Evolutionary conservation across 345 rosid species (phyloP), one percentile per base, ranked within the genome.

Genomic region (Linum lewisii): DNA sequence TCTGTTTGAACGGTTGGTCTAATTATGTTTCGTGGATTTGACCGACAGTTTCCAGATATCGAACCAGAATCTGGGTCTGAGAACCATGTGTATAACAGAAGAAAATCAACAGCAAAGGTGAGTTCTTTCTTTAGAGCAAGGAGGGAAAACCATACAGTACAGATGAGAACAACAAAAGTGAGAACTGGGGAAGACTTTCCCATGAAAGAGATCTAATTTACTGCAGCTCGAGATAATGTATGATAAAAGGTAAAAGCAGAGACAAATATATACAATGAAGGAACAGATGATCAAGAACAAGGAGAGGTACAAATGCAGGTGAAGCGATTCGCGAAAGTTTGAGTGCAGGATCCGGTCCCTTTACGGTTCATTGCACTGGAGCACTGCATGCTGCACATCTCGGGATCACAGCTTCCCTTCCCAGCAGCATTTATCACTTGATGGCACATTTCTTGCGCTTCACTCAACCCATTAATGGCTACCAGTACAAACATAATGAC

Each of bases 261-360:
- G 21, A 20, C 19, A 4, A 58, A 21, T 3, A 32, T 56, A 24
- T 19, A 38, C 14, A 57, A 29, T 16, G 21, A 60, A 22, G 11
- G n/a, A 44, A 47, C 7, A 29, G 34, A 29, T 4, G 34, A 36
- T 22, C 37, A 58, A 32, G 63, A 60, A 54, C 64, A 66, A 24
- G 53, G 45, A 59, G 64, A 66, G 21, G 14, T 60, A 64, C 70
- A 66, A 44, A 66, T 59, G 45, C 70, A 66, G 52, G 21, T 16
- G 59, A 52, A 53, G 4, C 59, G 64, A 44, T 59, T 60, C 4
- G 49, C 16, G 44, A 14, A 59, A 24, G 70, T 60, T 9, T 66
- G 64, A 37, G 60, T 66, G 54, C 70, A 66, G 3, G 25, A 7
- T 60, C 70, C 64, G 6, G 53, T 53, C 11, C 70, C 70, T 60